Evolutionary conservation across 2,329 filamentous ascomycete genomes (phyloP).

Genomic region (Exophiala viscosa): DNA sequence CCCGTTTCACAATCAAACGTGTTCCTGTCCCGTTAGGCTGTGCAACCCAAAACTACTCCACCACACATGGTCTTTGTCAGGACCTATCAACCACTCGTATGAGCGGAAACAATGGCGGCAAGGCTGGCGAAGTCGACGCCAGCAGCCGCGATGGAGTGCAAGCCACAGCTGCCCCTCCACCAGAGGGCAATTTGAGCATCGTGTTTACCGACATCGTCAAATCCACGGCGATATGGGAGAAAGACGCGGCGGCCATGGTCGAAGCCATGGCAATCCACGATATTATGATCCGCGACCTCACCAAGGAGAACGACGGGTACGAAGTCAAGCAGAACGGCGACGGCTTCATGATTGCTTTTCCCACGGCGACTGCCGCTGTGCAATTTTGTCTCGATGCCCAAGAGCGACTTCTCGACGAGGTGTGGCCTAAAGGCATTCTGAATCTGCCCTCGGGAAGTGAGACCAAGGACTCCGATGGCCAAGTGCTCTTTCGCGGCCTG

Average conservation of each 20-base stretch:
- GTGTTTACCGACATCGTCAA: constrained; percentile 29
- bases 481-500: constrained; percentile 24
- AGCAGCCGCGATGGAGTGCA: background rate
- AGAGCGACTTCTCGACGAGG: constrained; percentile 22
- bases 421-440: constrained; percentile 22
- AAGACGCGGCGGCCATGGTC: constrained; percentile 20
- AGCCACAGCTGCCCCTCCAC: constrained; percentile 4
- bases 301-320: constrained; percentile 20
- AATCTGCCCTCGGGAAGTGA: constrained; percentile 18
- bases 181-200: constrained; percentile 20
- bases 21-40: too few relatives aligned
- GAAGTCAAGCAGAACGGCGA: constrained; percentile 29
- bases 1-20: too few relatives aligned
- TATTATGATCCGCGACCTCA: constrained; percentile 19
- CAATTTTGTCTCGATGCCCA: constrained; percentile 27
- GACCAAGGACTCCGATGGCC: constrained; percentile 16
- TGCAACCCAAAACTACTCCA: too few relatives aligned
- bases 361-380: constrained; percentile 20
- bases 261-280: constrained; percentile 26
- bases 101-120: background rate
- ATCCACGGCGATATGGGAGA: constrained; percentile 27
- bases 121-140: background rate
- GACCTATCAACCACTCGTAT: background rate
- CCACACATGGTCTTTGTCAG: too few relatives aligned
- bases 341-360: constrained; percentile 28